A percentile compares a stretch with the other conserved stretches of the same genome.
Evolutionary conservation across 306 rosid genomes (phyloP).

Genomic region (Rubus idaeus): DNA sequence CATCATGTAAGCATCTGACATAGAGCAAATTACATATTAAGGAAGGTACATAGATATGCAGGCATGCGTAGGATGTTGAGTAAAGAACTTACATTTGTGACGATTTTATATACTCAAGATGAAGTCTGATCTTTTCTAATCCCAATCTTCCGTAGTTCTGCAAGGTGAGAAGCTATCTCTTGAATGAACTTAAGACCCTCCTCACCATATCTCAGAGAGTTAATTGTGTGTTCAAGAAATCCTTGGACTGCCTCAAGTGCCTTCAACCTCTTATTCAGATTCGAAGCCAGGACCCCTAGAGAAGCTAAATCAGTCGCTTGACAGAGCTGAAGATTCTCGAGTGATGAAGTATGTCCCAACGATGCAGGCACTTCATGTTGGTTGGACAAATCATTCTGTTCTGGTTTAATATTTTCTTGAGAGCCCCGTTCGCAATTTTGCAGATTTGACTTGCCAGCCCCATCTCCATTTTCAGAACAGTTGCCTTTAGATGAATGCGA

Average conservation of each 20-base stretch:
- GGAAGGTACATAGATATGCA: background rate
- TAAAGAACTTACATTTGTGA: conserved; percentile 42
- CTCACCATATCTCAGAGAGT: conserved; percentile 51
- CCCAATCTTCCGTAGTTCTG: conserved; percentile 54
- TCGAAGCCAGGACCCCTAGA: conserved; percentile 33
- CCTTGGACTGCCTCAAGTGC: conserved; percentile 61
- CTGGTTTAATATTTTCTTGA: conserved; percentile 27
- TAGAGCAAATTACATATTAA: background rate
- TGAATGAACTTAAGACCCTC: conserved; percentile 66
- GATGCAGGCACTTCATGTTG: conserved; percentile 39
- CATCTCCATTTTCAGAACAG: conserved; percentile 32
- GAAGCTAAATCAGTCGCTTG: conserved; percentile 38
- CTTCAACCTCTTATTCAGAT: conserved; percentile 56
- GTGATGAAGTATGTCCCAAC: conserved; percentile 21
- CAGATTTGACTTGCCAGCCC: conserved; percentile 11
- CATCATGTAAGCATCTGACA: conserved; percentile 11
- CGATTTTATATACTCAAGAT: conserved; percentile 32
- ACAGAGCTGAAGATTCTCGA: conserved; percentile 27
- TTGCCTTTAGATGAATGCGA: conserved; percentile 26
- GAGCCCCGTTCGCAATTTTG: conserved; percentile 19
- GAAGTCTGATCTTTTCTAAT: conserved; percentile 42
- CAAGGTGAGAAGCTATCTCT: conserved; percentile 71
- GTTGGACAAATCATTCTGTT: conserved; percentile 20
- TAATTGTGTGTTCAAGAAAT: conserved; percentile 62
- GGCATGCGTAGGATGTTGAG: background rate